phyloP scores from a whole-genome alignment of 306 rosid species.

The Ziziphus jujuba region DNA sequence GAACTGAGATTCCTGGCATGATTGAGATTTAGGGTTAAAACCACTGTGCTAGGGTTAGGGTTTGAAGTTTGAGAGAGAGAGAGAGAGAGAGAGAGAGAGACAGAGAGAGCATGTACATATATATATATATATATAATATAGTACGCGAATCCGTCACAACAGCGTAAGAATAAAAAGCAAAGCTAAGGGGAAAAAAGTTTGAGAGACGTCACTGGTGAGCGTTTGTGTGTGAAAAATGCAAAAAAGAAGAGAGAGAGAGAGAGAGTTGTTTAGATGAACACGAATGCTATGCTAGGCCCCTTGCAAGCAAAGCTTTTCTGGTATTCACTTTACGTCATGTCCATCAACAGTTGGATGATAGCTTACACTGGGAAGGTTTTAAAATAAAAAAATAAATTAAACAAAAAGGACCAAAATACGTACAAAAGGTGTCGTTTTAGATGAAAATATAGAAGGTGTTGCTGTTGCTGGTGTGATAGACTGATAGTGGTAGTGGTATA shows the following conservation, averaged over 20 bases:
- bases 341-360: slow-evolving; percentile 23
- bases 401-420: too few species aligned
- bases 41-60: slow-evolving; percentile 32
- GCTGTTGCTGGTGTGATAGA: too few species aligned
- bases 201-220: slow-evolving; percentile 42
- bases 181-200: slow-evolving; percentile 20
- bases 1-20: background rate
- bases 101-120: too few species aligned
- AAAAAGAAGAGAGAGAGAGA: too few species aligned
- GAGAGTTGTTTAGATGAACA: slow-evolving; percentile 22
- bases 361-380: background rate
- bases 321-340: slow-evolving; percentile 59
- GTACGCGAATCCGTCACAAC: slow-evolving; percentile 54
- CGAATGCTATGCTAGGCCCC: slow-evolving; percentile 33
- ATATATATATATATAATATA: background rate
- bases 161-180: slow-evolving; percentile 35
- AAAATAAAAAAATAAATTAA: too few species aligned
- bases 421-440: too few species aligned
- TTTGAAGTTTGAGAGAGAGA: slow-evolving; percentile 5
- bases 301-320: slow-evolving; percentile 26
- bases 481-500: too few species aligned
- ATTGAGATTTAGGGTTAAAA: slow-evolving; percentile 15
- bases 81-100: background rate
- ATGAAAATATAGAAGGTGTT: too few species aligned
- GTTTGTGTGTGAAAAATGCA: slow-evolving; percentile 3